A percentile compares a stretch with the other conserved stretches of the same genome.
These are phyloP conservation scores for Ashbya aceris DNA, from an alignment of 1,139 yeast species.

Conservation along the genomic window DNA sequence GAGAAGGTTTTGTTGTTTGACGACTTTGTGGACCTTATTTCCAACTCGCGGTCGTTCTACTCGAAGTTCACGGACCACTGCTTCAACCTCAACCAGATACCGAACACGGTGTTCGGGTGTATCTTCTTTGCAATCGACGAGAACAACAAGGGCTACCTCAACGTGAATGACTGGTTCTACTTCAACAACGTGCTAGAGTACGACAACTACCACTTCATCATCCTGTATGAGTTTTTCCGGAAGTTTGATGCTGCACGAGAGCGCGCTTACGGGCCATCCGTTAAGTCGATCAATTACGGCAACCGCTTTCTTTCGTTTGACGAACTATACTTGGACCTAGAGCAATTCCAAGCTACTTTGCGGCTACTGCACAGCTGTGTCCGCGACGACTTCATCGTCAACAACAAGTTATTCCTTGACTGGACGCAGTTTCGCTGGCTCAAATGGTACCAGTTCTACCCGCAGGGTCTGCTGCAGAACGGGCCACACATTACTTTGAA, in stretches of 20 bases:
- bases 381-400: conserved; percentile 23
- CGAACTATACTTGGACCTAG: conserved; percentile 27
- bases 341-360: conserved; percentile 29
- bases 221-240: conserved; percentile 43
- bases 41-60: conserved; percentile 28
- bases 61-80: conserved; percentile 29
- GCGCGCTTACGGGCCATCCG: conserved; percentile 8
- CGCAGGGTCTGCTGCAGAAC: conserved; percentile 11
- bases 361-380: conserved; percentile 28
- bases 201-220: conserved; percentile 49
- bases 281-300: conserved; percentile 32
- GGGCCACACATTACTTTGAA: conserved; percentile 25
- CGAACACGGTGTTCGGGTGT: conserved; percentile 35
- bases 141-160: conserved; percentile 52
- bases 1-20: conserved; percentile 30
- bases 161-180: conserved; percentile 49
- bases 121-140: conserved; percentile 59
- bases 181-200: conserved; percentile 48
- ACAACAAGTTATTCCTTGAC: conserved; percentile 26
- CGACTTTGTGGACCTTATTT: conserved; percentile 30
- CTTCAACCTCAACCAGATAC: conserved; percentile 28
- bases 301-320: conserved; percentile 34
- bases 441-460: conserved; percentile 23
- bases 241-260: conserved; percentile 30
- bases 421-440: conserved; percentile 29